Conservation (phyloP, 2,329 filamentous ascomycete genomes). For the Paramyrothecium sp. region DNA sequence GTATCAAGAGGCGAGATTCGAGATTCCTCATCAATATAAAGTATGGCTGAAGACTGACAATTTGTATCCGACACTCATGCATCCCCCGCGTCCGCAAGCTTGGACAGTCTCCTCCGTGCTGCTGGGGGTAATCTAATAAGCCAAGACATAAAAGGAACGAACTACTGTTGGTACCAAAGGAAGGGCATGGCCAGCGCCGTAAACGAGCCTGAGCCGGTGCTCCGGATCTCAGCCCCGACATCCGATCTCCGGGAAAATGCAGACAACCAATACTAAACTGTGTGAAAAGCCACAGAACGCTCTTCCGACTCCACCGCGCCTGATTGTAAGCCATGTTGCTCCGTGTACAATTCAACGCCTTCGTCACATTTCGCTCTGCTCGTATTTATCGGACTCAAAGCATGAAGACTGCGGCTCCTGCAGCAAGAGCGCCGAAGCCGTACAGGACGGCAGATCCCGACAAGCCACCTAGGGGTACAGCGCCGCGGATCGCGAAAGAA, state of each 20-base stretch:
- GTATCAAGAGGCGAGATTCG: too few relatives aligned
- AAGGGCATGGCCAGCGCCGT: too few relatives aligned
- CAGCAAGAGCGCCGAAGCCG: background rate
- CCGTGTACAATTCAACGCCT: too few relatives aligned
- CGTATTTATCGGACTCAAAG: background rate
- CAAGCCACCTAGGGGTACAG: background rate
- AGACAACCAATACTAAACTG: too few relatives aligned
- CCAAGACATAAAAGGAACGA: too few relatives aligned
- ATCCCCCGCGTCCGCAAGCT: background rate
- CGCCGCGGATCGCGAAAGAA: background rate
- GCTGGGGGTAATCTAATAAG: background rate
- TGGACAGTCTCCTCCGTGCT: background rate
- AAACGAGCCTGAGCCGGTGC: background rate
- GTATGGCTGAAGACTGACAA: too few relatives aligned
- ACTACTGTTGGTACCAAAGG: too few relatives aligned
- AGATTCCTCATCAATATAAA: too few relatives aligned
- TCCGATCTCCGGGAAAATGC: background rate
- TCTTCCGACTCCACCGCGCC: background rate
- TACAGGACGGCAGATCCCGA: background rate
- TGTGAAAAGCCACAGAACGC: too few relatives aligned
- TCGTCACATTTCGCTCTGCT: background rate
- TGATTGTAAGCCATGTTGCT: background rate
- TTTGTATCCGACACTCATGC: background rate
- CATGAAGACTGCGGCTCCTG: background rate
- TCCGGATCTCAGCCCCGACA: background rate